Evolutionary conservation across 306 rosid genomes (phyloP), one percentile per base, ranked within the genome.

Genomic region (Sesbania bispinosa): DNA sequence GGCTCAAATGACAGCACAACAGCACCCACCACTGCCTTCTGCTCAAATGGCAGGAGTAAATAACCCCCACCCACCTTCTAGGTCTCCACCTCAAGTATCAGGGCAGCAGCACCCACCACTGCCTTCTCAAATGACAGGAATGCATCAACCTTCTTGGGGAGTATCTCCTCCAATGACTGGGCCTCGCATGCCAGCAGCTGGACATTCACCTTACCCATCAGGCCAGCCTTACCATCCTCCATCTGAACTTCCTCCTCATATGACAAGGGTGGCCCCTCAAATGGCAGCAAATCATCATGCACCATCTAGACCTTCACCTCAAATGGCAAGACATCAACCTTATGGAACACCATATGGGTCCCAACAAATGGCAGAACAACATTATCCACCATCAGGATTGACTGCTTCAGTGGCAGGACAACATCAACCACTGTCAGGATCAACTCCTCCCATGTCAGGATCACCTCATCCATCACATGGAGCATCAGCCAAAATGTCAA

Each of bases 111-210:
- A 3, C 55, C 71, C 71, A 3, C 79, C 81, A 23, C 60, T 20
- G 48, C 78, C 79, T 48, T 33, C 79, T 60, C 69, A 60, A 46
- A 78, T 51, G 73, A 20, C 75, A 14, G 69, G 82, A 64, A 38
- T 57, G 19, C 61, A 76, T 74, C 75, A 76, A 19, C 53, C 86
- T 62, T 57, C 82, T 14, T 72, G 77, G 76, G 82, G 84, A 48
- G 57, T 32, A 30, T 50, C 80, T 59, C 80, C 80, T 64, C 80
- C 74, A 64, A 62, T 58, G 52, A 20, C 45, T 30, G 85, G 80
- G 50, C 32, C 68, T 24, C 81, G 32, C 2, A 18, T 54, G 39
- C 54, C 78, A 13, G 62, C 82, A 7, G 26, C 82, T 6, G 81
- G 74, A 59, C 63, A 67, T 36, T 63, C 78, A 11, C 75, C 85